Conservation (phyloP, 768 basidiomycete genomes). For the Lactifluus piperatus region DNA sequence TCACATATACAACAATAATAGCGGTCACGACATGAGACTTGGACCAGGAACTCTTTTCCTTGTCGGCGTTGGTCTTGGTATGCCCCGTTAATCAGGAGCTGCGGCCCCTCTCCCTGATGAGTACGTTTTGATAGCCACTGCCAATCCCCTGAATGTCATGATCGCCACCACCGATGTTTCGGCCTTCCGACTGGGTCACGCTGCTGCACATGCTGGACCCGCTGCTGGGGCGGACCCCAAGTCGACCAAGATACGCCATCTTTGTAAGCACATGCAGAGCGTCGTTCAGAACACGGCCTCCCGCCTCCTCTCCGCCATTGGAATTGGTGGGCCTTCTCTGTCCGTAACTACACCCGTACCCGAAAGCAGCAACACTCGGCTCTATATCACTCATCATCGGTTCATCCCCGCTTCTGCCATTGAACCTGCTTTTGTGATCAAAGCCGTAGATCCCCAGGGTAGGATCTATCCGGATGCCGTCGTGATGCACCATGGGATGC, state of each 20-base stretch:
- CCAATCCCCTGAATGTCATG: conserved; percentile 6
- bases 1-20: not conserved
- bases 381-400: conserved; percentile 1
- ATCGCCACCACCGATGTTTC: conserved; percentile 10
- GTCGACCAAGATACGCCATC: conserved; percentile 14
- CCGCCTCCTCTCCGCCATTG: conserved; percentile 11
- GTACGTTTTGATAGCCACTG: conserved; percentile 1
- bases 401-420: not conserved
- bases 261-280: conserved; percentile 18
- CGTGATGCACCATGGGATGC: not conserved
- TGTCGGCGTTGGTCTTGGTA: conserved; percentile 14
- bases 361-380: not conserved
- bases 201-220: not conserved
- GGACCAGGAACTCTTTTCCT: not conserved
- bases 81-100: not conserved
- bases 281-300: conserved; percentile 4
- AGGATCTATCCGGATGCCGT: not conserved
- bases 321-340: not conserved
- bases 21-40: not conserved
- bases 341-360: not conserved
- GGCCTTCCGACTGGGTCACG: conserved; percentile 12
- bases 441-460: not conserved
- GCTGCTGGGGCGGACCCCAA: not conserved
- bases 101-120: not conserved
- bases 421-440: not conserved